Conservation (phyloP, 148 eudicot genomes). For the Mesembryanthemum crystallinum region DNA sequence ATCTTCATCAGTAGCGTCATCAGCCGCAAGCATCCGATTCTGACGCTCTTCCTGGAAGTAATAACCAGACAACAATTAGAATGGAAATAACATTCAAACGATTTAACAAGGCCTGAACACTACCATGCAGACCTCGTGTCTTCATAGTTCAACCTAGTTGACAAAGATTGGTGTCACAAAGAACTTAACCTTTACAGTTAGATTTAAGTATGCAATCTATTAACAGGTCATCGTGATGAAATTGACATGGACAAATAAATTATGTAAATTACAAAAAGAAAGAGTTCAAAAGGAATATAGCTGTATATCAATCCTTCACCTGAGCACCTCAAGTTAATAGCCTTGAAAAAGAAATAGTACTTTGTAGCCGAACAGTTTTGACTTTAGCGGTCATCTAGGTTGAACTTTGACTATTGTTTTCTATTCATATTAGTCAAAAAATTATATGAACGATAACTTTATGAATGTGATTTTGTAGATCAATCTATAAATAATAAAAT, state of each 20-base stretch:
- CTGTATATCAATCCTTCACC: background rate
- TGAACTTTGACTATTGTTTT: no score
- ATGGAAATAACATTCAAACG: background rate
- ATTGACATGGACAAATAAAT: background rate
- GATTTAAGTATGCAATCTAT: background rate
- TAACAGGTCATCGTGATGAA: background rate
- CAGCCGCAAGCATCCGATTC: slow-evolving; percentile 77
- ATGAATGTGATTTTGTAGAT: no score
- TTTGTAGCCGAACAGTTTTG: background rate
- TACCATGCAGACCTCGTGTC: background rate
- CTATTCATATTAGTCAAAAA: no score
- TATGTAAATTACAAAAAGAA: background rate
- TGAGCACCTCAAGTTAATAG: background rate
- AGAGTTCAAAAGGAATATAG: background rate
- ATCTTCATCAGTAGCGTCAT: slow-evolving; percentile 72
- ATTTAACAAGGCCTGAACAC: background rate
- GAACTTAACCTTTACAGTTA: background rate
- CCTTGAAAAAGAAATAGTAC: no score
- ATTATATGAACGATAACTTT: no score
- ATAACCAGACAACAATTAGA: slow-evolving; percentile 11
- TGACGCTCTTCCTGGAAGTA: slow-evolving; percentile 71
- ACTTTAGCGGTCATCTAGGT: no score
- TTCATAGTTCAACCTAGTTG: background rate
- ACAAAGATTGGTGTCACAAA: background rate
- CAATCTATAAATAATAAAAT: no score